A percentile compares a stretch with the other conserved stretches of the same genome.
These are phyloP conservation scores for Microsporum canis DNA, from an alignment of 2,329 filamentous ascomycete species.

Conservation along the genomic window DNA sequence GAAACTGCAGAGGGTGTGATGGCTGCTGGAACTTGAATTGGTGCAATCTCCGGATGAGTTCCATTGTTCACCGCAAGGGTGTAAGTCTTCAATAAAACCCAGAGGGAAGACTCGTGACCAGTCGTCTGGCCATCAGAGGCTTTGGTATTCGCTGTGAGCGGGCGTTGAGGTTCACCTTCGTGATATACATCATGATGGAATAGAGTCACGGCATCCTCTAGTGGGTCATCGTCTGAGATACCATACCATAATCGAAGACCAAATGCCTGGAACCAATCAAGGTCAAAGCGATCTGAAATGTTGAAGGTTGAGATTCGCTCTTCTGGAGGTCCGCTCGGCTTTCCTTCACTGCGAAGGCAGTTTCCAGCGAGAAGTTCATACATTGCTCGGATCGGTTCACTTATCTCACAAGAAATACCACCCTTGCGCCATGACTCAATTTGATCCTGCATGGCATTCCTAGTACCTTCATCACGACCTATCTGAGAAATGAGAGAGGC, in stretches of 20 bases:
- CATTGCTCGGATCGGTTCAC: slow-evolving; percentile 67
- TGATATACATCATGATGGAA: slow-evolving; percentile 64
- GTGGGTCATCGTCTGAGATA: slow-evolving; percentile 53
- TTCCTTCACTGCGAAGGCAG: slow-evolving; percentile 69
- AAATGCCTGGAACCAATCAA: slow-evolving; percentile 92
- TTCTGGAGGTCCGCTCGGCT: slow-evolving; percentile 58
- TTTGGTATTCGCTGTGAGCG: slow-evolving; percentile 60
- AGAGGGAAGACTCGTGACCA: slow-evolving; percentile 62
- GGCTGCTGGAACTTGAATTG: slow-evolving; percentile 51
- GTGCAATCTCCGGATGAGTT: slow-evolving; percentile 22
- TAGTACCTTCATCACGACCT: slow-evolving; percentile 57
- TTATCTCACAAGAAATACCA: slow-evolving; percentile 78
- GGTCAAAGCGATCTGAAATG: slow-evolving; percentile 68
- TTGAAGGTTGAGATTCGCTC: slow-evolving; percentile 70
- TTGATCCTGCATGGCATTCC: slow-evolving; percentile 66
- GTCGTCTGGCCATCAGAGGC: slow-evolving; percentile 52
- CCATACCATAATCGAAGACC: slow-evolving; percentile 86
- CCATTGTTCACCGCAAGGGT: slow-evolving; percentile 35
- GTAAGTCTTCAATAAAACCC: slow-evolving; percentile 76
- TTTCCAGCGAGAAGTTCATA: slow-evolving; percentile 87
- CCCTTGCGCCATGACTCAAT: slow-evolving; percentile 73
- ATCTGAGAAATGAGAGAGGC: slow-evolving; percentile 75
- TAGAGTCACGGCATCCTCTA: slow-evolving; percentile 59
- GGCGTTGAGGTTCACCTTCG: slow-evolving; percentile 56
- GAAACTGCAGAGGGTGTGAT: slow-evolving; percentile 67